Percentiles rank a stretch among this genome's conserved stretches.
phyloP scores from a whole-genome alignment of 164 flowering plant species.

The Piper betle region DNA sequence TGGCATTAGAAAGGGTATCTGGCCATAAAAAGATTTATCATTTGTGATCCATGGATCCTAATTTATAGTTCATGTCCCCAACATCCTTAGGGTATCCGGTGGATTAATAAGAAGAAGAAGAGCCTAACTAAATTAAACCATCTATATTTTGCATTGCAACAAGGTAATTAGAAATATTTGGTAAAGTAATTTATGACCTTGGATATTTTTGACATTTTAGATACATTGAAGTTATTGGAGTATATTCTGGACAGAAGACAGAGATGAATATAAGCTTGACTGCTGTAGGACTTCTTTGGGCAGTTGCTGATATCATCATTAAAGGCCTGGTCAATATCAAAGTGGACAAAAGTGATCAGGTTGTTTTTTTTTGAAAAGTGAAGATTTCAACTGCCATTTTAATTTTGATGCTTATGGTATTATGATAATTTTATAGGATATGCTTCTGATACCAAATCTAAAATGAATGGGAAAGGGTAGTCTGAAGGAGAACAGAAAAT shows the following conservation, averaged over 20 bases:
- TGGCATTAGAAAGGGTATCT: no score
- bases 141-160: no score
- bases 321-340: constrained; percentile 37
- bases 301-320: constrained; percentile 82
- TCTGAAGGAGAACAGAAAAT: constrained; percentile 15
- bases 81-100: no score
- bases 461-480: constrained; percentile 15
- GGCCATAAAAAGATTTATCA: no score
- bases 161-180: background rate
- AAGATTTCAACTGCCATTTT: background rate
- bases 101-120: no score
- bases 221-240: constrained; percentile 93
- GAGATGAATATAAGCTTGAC: constrained; percentile 97
- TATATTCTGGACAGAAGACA: constrained; percentile 80
- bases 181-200: background rate
- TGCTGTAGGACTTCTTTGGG: constrained; percentile 92
- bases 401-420: background rate
- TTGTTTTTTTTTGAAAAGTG: background rate
- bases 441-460: constrained; percentile 12
- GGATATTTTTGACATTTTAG: constrained; percentile 25
- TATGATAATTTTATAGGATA: constrained; percentile 14
- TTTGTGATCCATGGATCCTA: no score
- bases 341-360: constrained; percentile 25
- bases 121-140: no score
- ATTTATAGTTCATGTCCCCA: no score